A percentile compares a stretch with the other conserved stretches of the same genome.
Conservation (phyloP, 345 rosid genomes). For the Rhodamnia argentea region DNA sequence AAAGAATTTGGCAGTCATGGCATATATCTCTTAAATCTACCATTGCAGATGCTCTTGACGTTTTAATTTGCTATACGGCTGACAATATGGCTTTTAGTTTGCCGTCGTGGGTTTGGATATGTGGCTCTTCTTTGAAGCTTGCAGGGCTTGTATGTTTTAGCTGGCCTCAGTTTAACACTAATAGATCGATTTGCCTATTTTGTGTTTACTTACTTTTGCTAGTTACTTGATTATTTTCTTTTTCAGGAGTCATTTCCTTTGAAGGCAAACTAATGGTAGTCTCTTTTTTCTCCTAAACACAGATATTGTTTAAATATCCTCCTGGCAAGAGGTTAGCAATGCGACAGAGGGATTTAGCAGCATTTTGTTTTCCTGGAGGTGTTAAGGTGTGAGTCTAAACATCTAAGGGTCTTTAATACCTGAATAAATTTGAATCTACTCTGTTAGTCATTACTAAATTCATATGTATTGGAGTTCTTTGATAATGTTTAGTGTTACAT, state of each 20-base stretch:
- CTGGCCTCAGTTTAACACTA: neutral
- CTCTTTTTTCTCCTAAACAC: slow-evolving; percentile 12
- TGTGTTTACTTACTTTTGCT: neutral
- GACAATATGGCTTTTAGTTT: neutral
- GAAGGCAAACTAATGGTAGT: slow-evolving; percentile 1
- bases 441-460: neutral
- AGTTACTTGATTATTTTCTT: neutral
- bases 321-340: slow-evolving; percentile 74
- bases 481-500: neutral
- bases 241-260: neutral
- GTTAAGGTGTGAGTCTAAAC: slow-evolving; percentile 50
- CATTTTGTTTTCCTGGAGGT: slow-evolving; percentile 96
- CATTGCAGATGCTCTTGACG: neutral
- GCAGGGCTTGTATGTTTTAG: neutral
- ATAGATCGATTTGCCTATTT: neutral
- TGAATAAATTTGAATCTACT: neutral
- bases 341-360: slow-evolving; percentile 76
- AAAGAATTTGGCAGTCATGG: neutral
- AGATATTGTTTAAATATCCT: slow-evolving; percentile 88
- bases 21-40: neutral
- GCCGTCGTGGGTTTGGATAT: neutral
- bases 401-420: neutral
- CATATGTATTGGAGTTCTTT: neutral
- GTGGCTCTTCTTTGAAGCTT: neutral
- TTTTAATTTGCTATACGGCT: neutral